Evolutionary conservation across 768 basidiomycete species (phyloP), one percentile per base, ranked within the genome.

Genomic region (Serpula lacrymans): DNA sequence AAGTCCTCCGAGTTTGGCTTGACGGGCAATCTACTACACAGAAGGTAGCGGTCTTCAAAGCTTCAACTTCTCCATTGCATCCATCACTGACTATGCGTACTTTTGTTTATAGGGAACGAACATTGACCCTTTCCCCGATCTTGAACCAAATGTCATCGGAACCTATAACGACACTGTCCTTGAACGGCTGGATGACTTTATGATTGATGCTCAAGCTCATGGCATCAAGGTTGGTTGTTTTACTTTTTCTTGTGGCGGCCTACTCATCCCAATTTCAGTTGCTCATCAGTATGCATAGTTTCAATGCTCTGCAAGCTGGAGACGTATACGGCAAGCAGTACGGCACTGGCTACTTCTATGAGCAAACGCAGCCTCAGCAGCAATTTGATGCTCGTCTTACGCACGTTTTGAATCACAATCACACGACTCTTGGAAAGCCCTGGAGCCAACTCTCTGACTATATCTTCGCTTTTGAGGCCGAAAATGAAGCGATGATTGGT

Each of bases 401-500:
- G 17, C 59, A 68, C 48, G 55, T 68, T 41, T 51, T 68, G 30
- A 65, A 67, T 46, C 67, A 70, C 47, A 55, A 58, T 36, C 65
- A 68, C 48, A 46, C 51, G 10, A 55, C 60, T 12, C 53, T 70
- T 16, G 59, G 56, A 1, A 51, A 54, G 39, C 63, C 66, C 3
- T 68, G 68, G 68, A 65, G 62, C 42, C 55, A 64, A 34, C 52
- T 69, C 4, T 53, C 39, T 30, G 55, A 59, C 16, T 59, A 69
- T 43, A 67, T 69, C 41, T 65, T 67, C 37, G 68, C 54, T 1
- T 61, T 61, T 40, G 63, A 67, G 52, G 63, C 65, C 8, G 59
- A 68, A 48, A 66, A 68, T 33, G 64, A 67, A 26, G 54, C 55
- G 2, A 56, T 60, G 59, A 63, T 60, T 26, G 56, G 58, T 14